Evolutionary conservation across 495 filamentous ascomycete genomes (phyloP), one percentile per base, ranked within the genome.

Genomic region (Penicillium tannophilum): DNA sequence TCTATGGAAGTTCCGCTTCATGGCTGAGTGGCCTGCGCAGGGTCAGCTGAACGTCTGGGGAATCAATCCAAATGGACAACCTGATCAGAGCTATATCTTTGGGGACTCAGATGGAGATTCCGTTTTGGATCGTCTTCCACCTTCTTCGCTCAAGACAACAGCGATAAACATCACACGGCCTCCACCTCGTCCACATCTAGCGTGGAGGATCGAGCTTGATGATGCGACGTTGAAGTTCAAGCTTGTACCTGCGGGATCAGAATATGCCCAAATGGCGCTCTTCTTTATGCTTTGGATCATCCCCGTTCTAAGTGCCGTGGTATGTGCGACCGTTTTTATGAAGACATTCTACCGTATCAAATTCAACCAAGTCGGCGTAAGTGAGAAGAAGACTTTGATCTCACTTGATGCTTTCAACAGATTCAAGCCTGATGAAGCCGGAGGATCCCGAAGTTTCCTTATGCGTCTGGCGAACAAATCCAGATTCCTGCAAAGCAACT

Each of bases 31-130:
- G 80, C 87, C 87, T 11, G 78, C 82, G 12, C 71, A 79, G 42
- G 85, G 86, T 59, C 84, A 87, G 58, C 71, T 89, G 57, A 90
- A 88, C 61, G 75, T 84, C 2, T 90, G 87, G 87, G 87, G 87
- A 41, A 84, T 88, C 61, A 86, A 89, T 61, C 79, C 80, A 0
- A 81, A 88, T 68, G 85, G 86, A 16, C 72, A 83, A 61, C 86
- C 87, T 3, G 86, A 89, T 60, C 71, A 84, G 50, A 79, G 79
- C 16, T 79, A 73, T 33, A 75, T 87, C 4, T 81, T 77, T 52
- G 86, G 86, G 31, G 86, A 89, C 61, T 78, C 85, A 6, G 82
- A 90, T 61, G 76, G 75, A 11, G 82, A 90, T 64, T 75, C 74
- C 1, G 75, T 89, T 10, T 65, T 90, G 17, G 87, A 90, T 62